Percentiles rank a stretch among this genome's conserved stretches.
These are phyloP conservation scores for Coniosporium tulheliwenetii DNA, from an alignment of 2,329 filamentous ascomycete genomes.

Conservation along the genomic window DNA sequence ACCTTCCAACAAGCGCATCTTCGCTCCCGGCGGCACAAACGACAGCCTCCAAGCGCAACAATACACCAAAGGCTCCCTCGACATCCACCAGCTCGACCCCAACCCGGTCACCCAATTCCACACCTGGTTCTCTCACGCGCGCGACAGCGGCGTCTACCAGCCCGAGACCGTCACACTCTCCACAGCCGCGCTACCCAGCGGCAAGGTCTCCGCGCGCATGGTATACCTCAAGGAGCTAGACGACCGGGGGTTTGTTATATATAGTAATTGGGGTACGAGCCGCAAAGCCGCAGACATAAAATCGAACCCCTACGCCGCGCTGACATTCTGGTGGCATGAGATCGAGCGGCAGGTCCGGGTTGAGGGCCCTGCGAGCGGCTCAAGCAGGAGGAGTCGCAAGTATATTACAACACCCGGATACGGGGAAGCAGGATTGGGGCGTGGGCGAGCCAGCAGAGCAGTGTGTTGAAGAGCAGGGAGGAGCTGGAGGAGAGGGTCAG, in stretches of 20 bases:
- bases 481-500: constrained; percentile 63
- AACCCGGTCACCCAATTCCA: constrained; percentile 76
- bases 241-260: constrained; percentile 68
- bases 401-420: constrained; percentile 50
- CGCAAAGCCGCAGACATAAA: constrained; percentile 51
- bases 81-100: constrained; percentile 40
- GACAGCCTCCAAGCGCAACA: constrained; percentile 54
- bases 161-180: constrained; percentile 82
- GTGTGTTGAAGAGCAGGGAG: constrained; percentile 53
- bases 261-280: constrained; percentile 80
- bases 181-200: constrained; percentile 69
- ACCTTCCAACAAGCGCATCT: constrained; percentile 23
- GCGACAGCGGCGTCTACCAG: constrained; percentile 45
- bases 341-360: constrained; percentile 83
- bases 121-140: constrained; percentile 69
- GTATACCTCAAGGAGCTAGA: constrained; percentile 97
- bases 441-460: constrained; percentile 84
- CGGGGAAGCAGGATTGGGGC: constrained; percentile 75
- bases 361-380: constrained; percentile 58
- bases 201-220: constrained; percentile 67
- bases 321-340: constrained; percentile 84
- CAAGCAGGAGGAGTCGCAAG: constrained; percentile 52
- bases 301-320: constrained; percentile 59
- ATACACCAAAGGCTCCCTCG: constrained; percentile 53
- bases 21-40: constrained; percentile 48